Conservation (phyloP, 768 basidiomycete species). For the Amanita pseudoporphyria region DNA sequence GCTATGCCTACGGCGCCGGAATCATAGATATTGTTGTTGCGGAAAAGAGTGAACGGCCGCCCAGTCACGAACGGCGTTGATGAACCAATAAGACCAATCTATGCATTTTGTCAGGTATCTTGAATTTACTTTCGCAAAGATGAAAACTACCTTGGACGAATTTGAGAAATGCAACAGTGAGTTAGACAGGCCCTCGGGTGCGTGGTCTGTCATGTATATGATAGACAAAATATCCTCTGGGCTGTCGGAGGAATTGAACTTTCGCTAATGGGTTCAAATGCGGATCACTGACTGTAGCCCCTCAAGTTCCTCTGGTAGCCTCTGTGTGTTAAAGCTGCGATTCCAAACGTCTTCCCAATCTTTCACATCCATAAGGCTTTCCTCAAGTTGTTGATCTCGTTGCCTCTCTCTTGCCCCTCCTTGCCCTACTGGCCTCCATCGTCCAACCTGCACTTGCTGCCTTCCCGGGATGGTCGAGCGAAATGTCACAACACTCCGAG, state of each 20-base stretch:
- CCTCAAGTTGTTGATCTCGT: background rate
- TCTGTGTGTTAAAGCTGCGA: slow-evolving; percentile 12
- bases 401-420: slow-evolving; percentile 10
- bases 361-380: slow-evolving; percentile 8
- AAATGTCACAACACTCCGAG: slow-evolving; percentile 36
- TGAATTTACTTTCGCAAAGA: background rate
- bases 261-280: background rate
- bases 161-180: slow-evolving; percentile 32
- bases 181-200: slow-evolving; percentile 44
- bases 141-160: slow-evolving; percentile 34
- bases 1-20: slow-evolving; percentile 68
- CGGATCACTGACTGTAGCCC: slow-evolving; percentile 24
- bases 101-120: background rate
- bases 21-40: slow-evolving; percentile 42
- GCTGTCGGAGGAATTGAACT: slow-evolving; percentile 11
- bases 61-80: slow-evolving; percentile 79
- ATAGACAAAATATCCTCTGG: slow-evolving; percentile 26
- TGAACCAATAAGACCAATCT: slow-evolving; percentile 62
- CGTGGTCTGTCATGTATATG: slow-evolving; percentile 47
- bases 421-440: slow-evolving; percentile 56
- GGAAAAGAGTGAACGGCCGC: slow-evolving; percentile 59
- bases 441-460: slow-evolving; percentile 53
- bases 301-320: slow-evolving; percentile 30
- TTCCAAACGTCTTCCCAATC: slow-evolving; percentile 48
- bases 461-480: slow-evolving; percentile 55